Base-by-base conservation (phyloP, 352 stramenopile species). In the Globisporangium cystogenes region DNA sequence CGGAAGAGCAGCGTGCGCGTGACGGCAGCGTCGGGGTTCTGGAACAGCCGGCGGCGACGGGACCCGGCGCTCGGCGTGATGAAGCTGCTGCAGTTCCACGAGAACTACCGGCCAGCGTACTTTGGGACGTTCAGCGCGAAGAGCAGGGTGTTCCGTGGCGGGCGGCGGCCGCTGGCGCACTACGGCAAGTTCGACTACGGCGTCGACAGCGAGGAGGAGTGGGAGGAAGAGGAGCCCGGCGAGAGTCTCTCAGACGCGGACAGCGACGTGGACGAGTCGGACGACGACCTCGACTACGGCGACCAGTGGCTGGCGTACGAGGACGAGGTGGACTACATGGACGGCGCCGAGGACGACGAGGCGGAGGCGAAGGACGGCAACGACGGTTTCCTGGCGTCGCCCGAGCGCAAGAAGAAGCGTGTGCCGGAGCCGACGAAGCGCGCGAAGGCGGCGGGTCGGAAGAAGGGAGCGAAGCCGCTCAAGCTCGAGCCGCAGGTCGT, bases 261-360 rank as follows among this genome's bases (percentile, higher is more conserved):
- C 23, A 86, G 68, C 49, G 82, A 93, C 53, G 53, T 66, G 33
- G 82, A 89, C 14, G 80, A 91, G 26, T 87, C 83, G 1, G 78
- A 86, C 16, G 81, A 91, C 6, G 76, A 84, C 53, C 68, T 95
- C 45, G 85, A 95, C 48, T 95, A 95, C 51, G 80, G 73, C 16
- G 84, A 95, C 43, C 57, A 90, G 39, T 95, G 84, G 84, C 65
- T 95, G 23, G 84, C 84, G 4, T 93, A 95, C 48, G 84, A 95
- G 48, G 82, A 95, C 41, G 84, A 95, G 64, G 76, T 95, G 18
- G 84, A 95, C 39, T 95, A 95, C 53, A 86, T 74, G 45, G 80
- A 90, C 23, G 76, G 65, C 41, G 64, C 52, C 0, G 60, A 65
- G 12, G 56, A 62, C 3, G 48, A 60, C 20, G 67, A 69, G 44